phyloP scores from a whole-genome alignment of 306 rosid species.

The Dalbergia cochinchinensis region DNA sequence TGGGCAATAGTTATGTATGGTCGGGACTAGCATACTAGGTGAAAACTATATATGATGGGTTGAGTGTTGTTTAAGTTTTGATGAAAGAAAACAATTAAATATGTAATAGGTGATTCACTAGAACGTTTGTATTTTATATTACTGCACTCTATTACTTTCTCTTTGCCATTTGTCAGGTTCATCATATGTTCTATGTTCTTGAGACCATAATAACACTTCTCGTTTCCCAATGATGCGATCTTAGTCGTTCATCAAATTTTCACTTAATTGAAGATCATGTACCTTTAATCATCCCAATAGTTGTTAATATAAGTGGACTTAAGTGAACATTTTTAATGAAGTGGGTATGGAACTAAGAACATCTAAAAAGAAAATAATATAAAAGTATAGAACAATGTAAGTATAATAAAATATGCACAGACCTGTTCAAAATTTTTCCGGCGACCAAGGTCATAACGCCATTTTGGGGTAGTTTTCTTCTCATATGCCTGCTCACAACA shows the following conservation, averaged over 20 bases:
- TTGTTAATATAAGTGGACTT: background rate
- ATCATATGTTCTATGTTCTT: no score
- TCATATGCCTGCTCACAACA: conserved; percentile 84
- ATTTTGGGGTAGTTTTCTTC: conserved; percentile 92
- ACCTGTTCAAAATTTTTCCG: conserved; percentile 98
- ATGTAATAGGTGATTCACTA: no score
- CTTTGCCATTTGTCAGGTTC: no score
- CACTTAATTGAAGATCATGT: background rate
- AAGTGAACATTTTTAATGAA: conserved; percentile 13
- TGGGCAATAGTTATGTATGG: no score
- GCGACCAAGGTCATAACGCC: conserved; percentile 98
- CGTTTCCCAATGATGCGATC: background rate
- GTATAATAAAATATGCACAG: conserved; percentile 27
- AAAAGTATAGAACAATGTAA: background rate
- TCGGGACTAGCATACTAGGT: no score
- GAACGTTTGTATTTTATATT: no score
- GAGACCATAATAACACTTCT: no score
- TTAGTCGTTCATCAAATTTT: background rate
- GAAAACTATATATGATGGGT: no score
- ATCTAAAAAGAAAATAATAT: background rate
- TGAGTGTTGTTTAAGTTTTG: no score
- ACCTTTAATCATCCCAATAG: background rate
- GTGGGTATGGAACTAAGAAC: conserved; percentile 6
- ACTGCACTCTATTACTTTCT: no score
- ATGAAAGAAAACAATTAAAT: no score